phyloP scores from a whole-genome alignment of 257 asterid genomes.

The Lantana camara region DNA sequence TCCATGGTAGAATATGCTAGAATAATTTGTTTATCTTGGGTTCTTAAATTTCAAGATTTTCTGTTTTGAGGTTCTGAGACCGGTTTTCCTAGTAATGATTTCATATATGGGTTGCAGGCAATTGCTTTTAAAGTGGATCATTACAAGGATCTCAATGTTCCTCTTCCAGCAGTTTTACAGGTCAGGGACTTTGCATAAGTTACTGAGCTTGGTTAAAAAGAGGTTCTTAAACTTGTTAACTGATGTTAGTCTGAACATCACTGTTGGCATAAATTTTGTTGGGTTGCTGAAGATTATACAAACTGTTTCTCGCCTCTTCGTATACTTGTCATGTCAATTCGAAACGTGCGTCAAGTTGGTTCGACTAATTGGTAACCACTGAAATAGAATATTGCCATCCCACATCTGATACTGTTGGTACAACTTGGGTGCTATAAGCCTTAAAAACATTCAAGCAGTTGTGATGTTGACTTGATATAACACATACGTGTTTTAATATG shows the following conservation, averaged over 20 bases:
- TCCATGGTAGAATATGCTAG: not conserved
- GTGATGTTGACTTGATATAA: not conserved
- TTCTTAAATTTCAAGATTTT: not conserved
- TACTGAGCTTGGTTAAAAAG: conserved; percentile 22
- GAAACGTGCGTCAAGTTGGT: conserved; percentile 2
- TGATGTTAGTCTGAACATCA: conserved; percentile 15
- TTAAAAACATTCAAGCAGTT: conserved; percentile 1
- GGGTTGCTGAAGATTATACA: not conserved
- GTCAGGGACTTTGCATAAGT: conserved; percentile 39
- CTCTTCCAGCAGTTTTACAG: conserved; percentile 96
- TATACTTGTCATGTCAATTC: conserved; percentile 3
- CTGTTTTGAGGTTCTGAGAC: conserved; percentile 22
- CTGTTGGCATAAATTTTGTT: no score
- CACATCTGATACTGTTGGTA: conserved; percentile 1
- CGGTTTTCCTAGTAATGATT: conserved; percentile 24
- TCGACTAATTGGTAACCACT: conserved; percentile 4
- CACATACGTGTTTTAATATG: conserved; percentile 10
- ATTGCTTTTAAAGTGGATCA: conserved; percentile 73
- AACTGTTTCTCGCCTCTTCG: conserved; percentile 4
- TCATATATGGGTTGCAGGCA: conserved; percentile 60
- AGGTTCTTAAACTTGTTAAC: conserved; percentile 19
- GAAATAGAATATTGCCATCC: conserved; percentile 3
- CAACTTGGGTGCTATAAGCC: conserved; percentile 16
- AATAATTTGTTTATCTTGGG: not conserved
- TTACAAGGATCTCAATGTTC: conserved; percentile 80